Base-by-base conservation (phyloP, 1,284 basidiomycete species). In the Austroboletus niveus region DNA sequence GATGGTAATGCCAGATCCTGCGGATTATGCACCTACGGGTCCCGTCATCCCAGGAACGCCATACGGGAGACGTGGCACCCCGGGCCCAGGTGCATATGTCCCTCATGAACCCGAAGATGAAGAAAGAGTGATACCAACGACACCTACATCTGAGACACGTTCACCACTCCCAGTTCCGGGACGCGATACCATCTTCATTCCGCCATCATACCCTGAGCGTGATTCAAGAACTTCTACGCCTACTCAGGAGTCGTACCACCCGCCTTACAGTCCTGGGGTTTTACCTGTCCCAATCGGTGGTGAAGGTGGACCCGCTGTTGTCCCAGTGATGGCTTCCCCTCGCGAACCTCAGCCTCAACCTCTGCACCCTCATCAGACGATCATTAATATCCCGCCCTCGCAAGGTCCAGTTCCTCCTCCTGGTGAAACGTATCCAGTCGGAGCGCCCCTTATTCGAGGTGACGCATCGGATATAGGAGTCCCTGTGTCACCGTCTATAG, bases 1-100 rank as follows among this genome's bases (percentile, higher is more conserved):
- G 32, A 55, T 56, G 52, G 52, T 41, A 14, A 69, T 70, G 68
- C 69, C 65, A 43, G 60, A 67, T 0, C 67, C 63, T 35, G 12
- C 20, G 6, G 38, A 42, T 9, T 64, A 54, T 7, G 17, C 20
- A 38, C 54, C 38, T 34, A 31, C n/a, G 29, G 54, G 53, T 8
- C 62, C 57, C 5, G 59, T 64, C 40, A 47, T 56, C 45, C 66
- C 64, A 31, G 65, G 52, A 27, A 15, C 34, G 3, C 49, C 52
- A 8, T 63, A 53, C 17, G 56, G 42, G 27, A n/a, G 41, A 8
- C 29, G 9, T 10, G n/a, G 20, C 39, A 40, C 39, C 7, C 41
- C 24, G 8, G 48, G 45, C 29, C 53, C 54, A 14, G 14, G 20
- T 15, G 48, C 47, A 11, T 57, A 55, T 24, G 7, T 42, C 42